Conservation (phyloP, 306 rosid species). For the apple (Malus domestica) region ASM211411v1 NC_041798.1:37132001-37132500, state of each 20-base stretch:
- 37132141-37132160: neutral
- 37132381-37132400: too few relatives aligned
- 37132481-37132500: conserved; percentile 4
- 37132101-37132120: conserved; percentile 55
- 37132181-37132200: neutral
- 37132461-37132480: neutral
- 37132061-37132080: conserved; percentile 45
- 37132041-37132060: conserved; percentile 48
- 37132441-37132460: conserved; percentile 20
- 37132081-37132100: conserved; percentile 61
- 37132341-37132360: too few relatives aligned
- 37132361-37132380: too few relatives aligned
- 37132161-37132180: conserved; percentile 3
- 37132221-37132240: too few relatives aligned
- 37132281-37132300: too few relatives aligned
- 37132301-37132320: too few relatives aligned
- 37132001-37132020: conserved; percentile 18
- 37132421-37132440: neutral
- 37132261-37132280: too few relatives aligned
- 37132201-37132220: too few relatives aligned
- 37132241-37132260: too few relatives aligned
- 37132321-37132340: too few relatives aligned
- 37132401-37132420: too few relatives aligned
- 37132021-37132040: conserved; percentile 16
- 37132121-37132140: neutral